Conservation (phyloP, 116 monocot genomes). For the Phalaenopsis hybrid region DNA sequence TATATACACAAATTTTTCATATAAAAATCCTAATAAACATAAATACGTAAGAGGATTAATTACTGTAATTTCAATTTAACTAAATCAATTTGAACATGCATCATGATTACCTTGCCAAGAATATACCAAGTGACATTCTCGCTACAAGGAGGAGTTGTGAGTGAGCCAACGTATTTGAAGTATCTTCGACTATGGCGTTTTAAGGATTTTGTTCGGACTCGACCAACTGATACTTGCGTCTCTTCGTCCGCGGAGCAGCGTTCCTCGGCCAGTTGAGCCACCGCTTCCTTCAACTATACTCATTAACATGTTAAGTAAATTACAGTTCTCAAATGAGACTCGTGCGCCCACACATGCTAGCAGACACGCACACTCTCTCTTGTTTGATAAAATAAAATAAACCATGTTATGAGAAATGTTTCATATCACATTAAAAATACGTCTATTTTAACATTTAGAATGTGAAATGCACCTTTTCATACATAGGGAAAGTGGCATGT, state of each 20-base stretch:
- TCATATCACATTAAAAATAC: too few species aligned
- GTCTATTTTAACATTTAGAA: too few species aligned
- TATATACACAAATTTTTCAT: too few species aligned
- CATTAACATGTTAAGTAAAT: background rate
- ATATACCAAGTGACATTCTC: conserved; percentile 74
- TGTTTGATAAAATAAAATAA: background rate
- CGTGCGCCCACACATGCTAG: too few species aligned
- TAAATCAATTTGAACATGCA: too few species aligned
- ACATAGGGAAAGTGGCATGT: too few species aligned
- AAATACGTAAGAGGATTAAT: too few species aligned
- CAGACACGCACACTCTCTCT: too few species aligned
- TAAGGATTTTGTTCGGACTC: conserved; percentile 27
- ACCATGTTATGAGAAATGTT: too few species aligned
- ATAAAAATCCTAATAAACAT: too few species aligned
- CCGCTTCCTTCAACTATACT: conserved; percentile 33
- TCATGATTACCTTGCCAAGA: conserved; percentile 49
- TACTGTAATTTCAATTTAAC: too few species aligned
- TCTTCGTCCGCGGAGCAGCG: conserved; percentile 18
- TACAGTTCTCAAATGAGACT: background rate
- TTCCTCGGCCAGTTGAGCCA: conserved; percentile 21
- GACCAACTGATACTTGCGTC: conserved; percentile 17
- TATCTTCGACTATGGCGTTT: conserved; percentile 37
- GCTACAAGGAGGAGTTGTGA: conserved; percentile 70
- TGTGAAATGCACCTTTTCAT: too few species aligned
- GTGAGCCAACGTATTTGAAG: conserved; percentile 63